A percentile compares a stretch with the other conserved stretches of the same genome.
These are phyloP conservation scores for Hanseniaspora occidentalis DNA, from an alignment of 805 yeast species.

Conservation along the genomic window DNA sequence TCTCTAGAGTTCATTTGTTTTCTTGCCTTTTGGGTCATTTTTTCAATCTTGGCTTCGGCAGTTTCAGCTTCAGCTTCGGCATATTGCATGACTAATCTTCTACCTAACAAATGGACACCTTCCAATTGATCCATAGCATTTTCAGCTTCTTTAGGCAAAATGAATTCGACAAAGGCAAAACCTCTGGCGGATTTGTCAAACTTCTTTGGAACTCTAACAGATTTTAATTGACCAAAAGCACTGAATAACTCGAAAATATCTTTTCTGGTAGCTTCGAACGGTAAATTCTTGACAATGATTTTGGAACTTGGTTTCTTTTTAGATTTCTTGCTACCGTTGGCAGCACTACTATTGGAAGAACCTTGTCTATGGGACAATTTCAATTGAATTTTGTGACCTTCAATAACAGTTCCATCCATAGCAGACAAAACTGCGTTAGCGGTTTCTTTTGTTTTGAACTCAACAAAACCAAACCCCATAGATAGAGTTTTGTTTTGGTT, in stretches of 20 bases:
- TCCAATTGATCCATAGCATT: conserved; percentile 84
- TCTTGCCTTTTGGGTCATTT: conserved; percentile 77
- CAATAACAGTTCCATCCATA: conserved; percentile 65
- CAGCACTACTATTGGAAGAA: conserved; percentile 16
- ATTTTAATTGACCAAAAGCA: conserved; percentile 86
- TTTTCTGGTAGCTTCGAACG: conserved; percentile 88
- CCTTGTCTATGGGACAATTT: conserved; percentile 77
- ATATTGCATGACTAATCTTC: conserved; percentile 85
- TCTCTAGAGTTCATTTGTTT: conserved; percentile 72
- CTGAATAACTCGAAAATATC: conserved; percentile 89
- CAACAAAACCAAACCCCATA: conserved; percentile 98
- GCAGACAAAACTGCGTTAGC: conserved; percentile 66
- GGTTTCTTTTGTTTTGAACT: conserved; percentile 64
- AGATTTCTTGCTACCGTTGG: conserved; percentile 21
- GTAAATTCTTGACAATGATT: conserved; percentile 89
- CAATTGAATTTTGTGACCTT: conserved; percentile 83
- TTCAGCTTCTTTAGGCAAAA: conserved; percentile 81
- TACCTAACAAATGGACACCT: conserved; percentile 94
- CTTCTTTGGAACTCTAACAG: conserved; percentile 93
- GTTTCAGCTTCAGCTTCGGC: conserved; percentile 74
- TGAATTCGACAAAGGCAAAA: conserved; percentile 92
- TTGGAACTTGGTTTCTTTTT: conserved; percentile 43
- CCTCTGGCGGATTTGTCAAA: conserved; percentile 94
- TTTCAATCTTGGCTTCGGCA: conserved; percentile 82
- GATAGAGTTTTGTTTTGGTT: conserved; percentile 54